A percentile compares a stretch with the other conserved stretches of the same genome.
Conservation (phyloP, 1,139 yeast genomes). For the Zygoascus sp. region DNA sequence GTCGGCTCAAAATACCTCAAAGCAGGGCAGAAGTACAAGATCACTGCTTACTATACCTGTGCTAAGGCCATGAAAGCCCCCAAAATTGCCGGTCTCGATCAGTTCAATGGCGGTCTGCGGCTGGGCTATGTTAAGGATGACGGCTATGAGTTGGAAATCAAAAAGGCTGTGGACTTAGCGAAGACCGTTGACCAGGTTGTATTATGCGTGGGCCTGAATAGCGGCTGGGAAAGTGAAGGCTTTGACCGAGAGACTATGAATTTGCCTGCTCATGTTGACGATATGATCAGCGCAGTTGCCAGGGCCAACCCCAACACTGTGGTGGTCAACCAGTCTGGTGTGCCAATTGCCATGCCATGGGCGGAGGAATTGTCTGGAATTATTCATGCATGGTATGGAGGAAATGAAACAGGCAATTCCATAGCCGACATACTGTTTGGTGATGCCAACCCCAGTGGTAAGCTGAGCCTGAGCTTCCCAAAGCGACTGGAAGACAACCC, state of each 20-base stretch:
- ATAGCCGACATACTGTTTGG: conserved; percentile 59
- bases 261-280: conserved; percentile 48
- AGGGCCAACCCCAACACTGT: conserved; percentile 50
- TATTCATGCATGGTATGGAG: conserved; percentile 51
- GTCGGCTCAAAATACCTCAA: conserved; percentile 38
- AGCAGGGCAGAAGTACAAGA: conserved; percentile 42
- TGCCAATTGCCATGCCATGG: conserved; percentile 63
- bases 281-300: conserved; percentile 44
- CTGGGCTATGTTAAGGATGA: conserved; percentile 20
- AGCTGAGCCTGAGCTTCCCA: conserved; percentile 58
- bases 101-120: conserved; percentile 36
- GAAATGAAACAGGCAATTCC: conserved; percentile 47
- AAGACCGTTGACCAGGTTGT: conserved; percentile 46
- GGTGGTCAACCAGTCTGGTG: conserved; percentile 57
- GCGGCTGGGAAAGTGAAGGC: conserved; percentile 53
- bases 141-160: conserved; percentile 34
- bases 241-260: conserved; percentile 43
- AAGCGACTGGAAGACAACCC: conserved; percentile 45
- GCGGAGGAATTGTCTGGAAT: conserved; percentile 43
- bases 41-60: conserved; percentile 51
- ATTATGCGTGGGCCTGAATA: conserved; percentile 43
- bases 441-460: conserved; percentile 63
- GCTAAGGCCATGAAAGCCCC: conserved; percentile 39
- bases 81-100: conserved; percentile 20
- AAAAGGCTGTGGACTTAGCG: conserved; percentile 44